These are phyloP conservation scores for Tuber brumale DNA, from an alignment of 495 filamentous ascomycete genomes.

Conservation along the genomic window DNA sequence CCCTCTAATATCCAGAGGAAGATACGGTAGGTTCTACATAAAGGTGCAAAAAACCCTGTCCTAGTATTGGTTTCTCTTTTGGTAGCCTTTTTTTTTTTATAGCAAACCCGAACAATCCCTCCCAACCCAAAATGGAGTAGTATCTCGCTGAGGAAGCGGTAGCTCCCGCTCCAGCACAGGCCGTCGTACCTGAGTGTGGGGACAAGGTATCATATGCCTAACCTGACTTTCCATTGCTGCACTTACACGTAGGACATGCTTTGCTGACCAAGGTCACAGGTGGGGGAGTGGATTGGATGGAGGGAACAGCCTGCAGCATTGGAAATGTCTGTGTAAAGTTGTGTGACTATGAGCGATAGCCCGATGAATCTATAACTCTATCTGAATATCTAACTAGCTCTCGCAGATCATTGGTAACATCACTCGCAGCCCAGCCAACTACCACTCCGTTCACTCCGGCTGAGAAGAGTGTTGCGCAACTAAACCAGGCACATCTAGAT, in stretches of 20 bases:
- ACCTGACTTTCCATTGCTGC: not conserved
- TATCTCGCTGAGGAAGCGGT: not conserved
- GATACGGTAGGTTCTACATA: not conserved
- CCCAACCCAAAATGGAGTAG: slow-evolving; percentile 19
- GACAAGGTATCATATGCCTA: slow-evolving; percentile 21
- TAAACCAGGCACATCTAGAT: not conserved
- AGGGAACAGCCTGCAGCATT: slow-evolving; percentile 18
- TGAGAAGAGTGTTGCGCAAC: not conserved
- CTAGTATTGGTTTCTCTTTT: not conserved
- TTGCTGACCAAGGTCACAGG: slow-evolving; percentile 12
- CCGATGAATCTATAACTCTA: not conserved
- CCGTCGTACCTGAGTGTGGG: slow-evolving; percentile 6
- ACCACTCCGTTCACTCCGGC: not conserved
- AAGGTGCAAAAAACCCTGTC: slow-evolving; percentile 4
- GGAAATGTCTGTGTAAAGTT: slow-evolving; percentile 15
- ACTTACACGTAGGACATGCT: not conserved
- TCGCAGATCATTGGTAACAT: slow-evolving; percentile 22
- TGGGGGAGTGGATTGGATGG: slow-evolving; percentile 19
- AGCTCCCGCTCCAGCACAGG: slow-evolving; percentile 13
- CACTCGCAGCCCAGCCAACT: slow-evolving; percentile 14
- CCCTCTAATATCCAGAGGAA: not conserved
- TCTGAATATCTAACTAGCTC: slow-evolving; percentile 5
- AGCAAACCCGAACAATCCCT: not conserved
- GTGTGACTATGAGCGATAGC: slow-evolving; percentile 12
- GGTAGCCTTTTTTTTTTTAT: not conserved